Evolutionary conservation across 306 rosid genomes (phyloP).

Genomic region (Malus fusca): DNA sequence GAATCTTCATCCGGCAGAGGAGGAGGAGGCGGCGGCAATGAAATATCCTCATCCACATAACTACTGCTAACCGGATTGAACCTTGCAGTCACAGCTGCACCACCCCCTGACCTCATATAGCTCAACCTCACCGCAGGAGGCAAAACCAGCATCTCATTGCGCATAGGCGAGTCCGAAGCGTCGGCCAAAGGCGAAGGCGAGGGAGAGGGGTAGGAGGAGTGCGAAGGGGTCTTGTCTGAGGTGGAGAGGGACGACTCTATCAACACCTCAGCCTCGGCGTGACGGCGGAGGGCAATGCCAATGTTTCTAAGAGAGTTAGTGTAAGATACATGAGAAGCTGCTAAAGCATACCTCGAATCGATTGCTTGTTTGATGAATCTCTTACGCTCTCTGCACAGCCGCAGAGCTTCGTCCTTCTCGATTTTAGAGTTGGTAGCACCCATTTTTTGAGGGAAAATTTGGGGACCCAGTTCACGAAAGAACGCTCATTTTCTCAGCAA

Average conservation of each 20-base stretch:
- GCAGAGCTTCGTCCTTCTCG: constrained; percentile 68
- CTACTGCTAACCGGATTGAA: constrained; percentile 29
- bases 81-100: constrained; percentile 49
- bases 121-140: constrained; percentile 41
- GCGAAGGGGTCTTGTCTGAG: constrained; percentile 91
- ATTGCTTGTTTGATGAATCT: constrained; percentile 72
- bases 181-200: constrained; percentile 61
- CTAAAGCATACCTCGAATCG: constrained; percentile 78
- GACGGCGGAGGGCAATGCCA: constrained; percentile 72
- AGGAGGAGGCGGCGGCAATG: constrained; percentile 62
- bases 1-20: constrained; percentile 54
- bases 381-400: constrained; percentile 72
- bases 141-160: constrained; percentile 42
- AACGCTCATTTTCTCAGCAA: no score
- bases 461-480: constrained; percentile 17
- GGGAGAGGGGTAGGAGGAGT: constrained; percentile 77
- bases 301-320: constrained; percentile 57
- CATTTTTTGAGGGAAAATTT: constrained; percentile 35
- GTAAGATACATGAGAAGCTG: constrained; percentile 84
- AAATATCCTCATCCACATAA: constrained; percentile 49
- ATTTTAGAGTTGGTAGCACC: constrained; percentile 69
- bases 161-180: constrained; percentile 62
- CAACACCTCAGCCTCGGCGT: constrained; percentile 73
- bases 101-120: constrained; percentile 60
- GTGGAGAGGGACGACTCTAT: constrained; percentile 71